Evolutionary conservation across 1,139 yeast species (phyloP).

Genomic region (Yamadazyma siamensis): DNA sequence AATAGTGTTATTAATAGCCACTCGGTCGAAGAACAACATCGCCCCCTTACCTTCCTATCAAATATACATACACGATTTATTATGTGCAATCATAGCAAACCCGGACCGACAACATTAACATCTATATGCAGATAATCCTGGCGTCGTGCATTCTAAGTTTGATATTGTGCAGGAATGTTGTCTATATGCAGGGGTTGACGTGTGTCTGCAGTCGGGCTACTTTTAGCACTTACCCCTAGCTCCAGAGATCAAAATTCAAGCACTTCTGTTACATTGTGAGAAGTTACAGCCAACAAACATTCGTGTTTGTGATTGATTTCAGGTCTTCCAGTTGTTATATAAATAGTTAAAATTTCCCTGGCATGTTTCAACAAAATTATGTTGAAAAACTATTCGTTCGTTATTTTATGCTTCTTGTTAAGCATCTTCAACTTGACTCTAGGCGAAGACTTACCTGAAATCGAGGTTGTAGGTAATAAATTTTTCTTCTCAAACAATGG

Average conservation of each 20-base stretch:
- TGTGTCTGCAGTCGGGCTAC: too few relatives aligned
- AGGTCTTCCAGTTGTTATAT: slow-evolving; percentile 1
- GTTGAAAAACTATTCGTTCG: slow-evolving; percentile 8
- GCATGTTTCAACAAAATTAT: slow-evolving; percentile 3
- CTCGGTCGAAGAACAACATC: too few relatives aligned
- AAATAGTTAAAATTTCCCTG: not conserved
- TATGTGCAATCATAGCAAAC: too few relatives aligned
- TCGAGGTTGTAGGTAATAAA: slow-evolving; percentile 46
- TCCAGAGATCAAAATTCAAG: slow-evolving; percentile 1
- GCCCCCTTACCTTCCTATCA: too few relatives aligned
- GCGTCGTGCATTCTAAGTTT: too few relatives aligned
- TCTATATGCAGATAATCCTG: too few relatives aligned
- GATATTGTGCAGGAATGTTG: too few relatives aligned
- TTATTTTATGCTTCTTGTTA: slow-evolving; percentile 7
- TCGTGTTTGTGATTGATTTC: not conserved
- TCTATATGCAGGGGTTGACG: too few relatives aligned
- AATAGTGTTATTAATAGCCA: too few relatives aligned
- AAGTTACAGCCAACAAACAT: not conserved
- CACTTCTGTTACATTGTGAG: too few relatives aligned
- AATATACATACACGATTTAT: too few relatives aligned
- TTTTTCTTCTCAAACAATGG: slow-evolving; percentile 45
- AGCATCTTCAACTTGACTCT: slow-evolving; percentile 4
- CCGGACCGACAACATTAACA: too few relatives aligned
- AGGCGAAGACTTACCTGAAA: slow-evolving; percentile 22
- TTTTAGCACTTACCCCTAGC: not conserved